Percentiles rank a stretch among this genome's conserved stretches.
phyloP scores from a whole-genome alignment of 306 rosid species.

The Vigna nakashimae region DNA sequence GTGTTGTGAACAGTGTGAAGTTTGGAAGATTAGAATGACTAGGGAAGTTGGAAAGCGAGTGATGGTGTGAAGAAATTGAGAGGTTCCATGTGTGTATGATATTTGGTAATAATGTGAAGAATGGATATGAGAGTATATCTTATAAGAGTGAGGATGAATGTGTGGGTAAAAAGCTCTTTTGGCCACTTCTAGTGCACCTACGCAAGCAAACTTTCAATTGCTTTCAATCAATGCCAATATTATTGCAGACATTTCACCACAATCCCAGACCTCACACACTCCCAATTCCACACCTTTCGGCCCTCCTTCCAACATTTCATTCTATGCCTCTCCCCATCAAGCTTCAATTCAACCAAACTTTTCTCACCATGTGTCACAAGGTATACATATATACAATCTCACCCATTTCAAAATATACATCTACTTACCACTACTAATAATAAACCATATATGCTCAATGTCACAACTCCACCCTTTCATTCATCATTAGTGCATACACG shows the following conservation, averaged over 20 bases:
- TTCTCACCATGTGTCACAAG: not conserved
- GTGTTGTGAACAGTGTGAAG: slow-evolving; percentile 21
- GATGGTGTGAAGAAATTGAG: slow-evolving; percentile 34
- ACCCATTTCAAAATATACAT: not conserved
- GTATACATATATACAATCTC: not conserved
- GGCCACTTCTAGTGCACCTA: slow-evolving; percentile 42
- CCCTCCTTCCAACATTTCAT: slow-evolving; percentile 26
- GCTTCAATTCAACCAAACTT: not conserved
- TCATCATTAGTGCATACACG: not conserved
- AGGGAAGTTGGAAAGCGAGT: slow-evolving; percentile 28
- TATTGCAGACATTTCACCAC: slow-evolving; percentile 40
- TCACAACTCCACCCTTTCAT: not conserved
- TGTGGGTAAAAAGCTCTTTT: slow-evolving; percentile 40
- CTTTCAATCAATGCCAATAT: slow-evolving; percentile 38
- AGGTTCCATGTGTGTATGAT: slow-evolving; percentile 25
- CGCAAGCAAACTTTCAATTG: slow-evolving; percentile 34
- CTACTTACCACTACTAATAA: not conserved
- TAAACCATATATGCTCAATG: not conserved
- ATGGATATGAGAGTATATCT: slow-evolving; percentile 28
- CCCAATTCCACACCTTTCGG: not conserved
- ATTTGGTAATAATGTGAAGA: slow-evolving; percentile 43
- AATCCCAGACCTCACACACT: not conserved
- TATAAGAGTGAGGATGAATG: slow-evolving; percentile 22
- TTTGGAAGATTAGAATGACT: slow-evolving; percentile 40
- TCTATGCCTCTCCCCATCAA: slow-evolving; percentile 1